Base-by-base conservation (phyloP, 768 basidiomycete species). In the Tulasnella sp. region DNA sequence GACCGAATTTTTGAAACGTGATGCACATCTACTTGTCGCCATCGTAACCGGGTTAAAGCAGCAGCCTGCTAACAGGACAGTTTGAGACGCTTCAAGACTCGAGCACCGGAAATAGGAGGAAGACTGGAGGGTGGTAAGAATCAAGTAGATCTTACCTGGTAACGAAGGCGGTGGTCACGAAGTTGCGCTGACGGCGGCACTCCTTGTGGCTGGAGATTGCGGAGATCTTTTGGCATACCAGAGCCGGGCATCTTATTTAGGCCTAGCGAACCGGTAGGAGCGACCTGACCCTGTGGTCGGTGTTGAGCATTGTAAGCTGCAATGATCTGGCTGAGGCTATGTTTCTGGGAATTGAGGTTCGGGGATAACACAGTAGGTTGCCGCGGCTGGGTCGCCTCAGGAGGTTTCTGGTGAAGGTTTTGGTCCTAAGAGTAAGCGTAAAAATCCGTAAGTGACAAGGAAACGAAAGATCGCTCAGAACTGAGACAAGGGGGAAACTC, bases 101-200 rank as follows among this genome's bases (percentile, higher is more conserved):
- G n/a, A n/a, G n/a, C n/a, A n/a, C n/a, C n/a, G n/a, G n/a, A 26
- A 11, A n/a, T n/a, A n/a, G 29, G 10, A 5, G 43, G 27, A 13
- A 4, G 3, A 7, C 4, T 1, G 27, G 15, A 17, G 15, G 23
- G 17, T 44, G 9, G 29, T 11, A 5, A 55, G 26, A n/a, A 27
- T n/a, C n/a, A n/a, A n/a, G n/a, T n/a, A n/a, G n/a, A 48, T 19
- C 45, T 45, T 44, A 56, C 55, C 42, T 56, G 42, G n/a, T n/a
- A n/a, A n/a, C n/a, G n/a, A n/a, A n/a, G n/a, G n/a, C n/a, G n/a
- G n/a, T n/a, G n/a, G 23, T 5, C 24, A 19, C 21, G 17, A 19
- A 56, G n/a, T 10, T 56, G 55, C 9, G 55, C 2, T 47, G 55
- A 42, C 7, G 44, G 34, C 34, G 34, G 34, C 34, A 5, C 42